Evolutionary conservation across 2,329 filamentous ascomycete species (phyloP).

Genomic region (Pseudocercospora pini-densiflorae): DNA sequence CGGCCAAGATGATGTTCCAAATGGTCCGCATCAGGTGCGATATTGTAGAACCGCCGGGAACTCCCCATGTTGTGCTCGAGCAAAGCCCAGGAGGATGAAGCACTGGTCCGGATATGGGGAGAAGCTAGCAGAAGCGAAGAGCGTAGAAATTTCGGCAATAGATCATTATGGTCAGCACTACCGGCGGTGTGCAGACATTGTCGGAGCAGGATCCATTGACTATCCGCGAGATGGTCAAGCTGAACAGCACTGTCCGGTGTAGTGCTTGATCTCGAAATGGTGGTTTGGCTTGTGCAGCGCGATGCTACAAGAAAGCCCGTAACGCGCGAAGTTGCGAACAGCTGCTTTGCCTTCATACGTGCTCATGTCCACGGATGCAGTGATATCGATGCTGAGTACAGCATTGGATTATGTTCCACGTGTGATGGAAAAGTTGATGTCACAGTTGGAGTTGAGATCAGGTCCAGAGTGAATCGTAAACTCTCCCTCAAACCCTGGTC

Average conservation of each 20-base stretch:
- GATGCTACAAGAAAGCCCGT: background rate
- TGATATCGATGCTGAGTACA: background rate
- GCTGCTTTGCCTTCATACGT: too few relatives aligned
- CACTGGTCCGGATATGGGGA: background rate
- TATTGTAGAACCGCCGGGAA: background rate
- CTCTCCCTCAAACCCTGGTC: background rate
- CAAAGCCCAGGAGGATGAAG: background rate
- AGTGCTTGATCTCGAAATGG: background rate
- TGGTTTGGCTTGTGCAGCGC: background rate
- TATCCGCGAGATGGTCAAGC: background rate
- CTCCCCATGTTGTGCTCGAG: background rate
- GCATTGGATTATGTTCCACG: background rate
- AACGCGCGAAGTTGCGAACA: too few relatives aligned
- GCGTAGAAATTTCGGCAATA: conserved; percentile 2
- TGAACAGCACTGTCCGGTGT: background rate
- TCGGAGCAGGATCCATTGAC: background rate
- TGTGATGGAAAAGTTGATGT: background rate
- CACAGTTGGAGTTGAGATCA: background rate
- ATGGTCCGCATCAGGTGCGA: background rate
- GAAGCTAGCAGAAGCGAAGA: conserved; percentile 2
- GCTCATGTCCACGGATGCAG: background rate
- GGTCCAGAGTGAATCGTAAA: background rate
- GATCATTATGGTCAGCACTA: background rate
- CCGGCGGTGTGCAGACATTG: background rate
- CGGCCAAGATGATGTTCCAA: background rate